Evolutionary conservation across 2,329 filamentous ascomycete genomes (phyloP).

Genomic region (Penicillium sp.): DNA sequence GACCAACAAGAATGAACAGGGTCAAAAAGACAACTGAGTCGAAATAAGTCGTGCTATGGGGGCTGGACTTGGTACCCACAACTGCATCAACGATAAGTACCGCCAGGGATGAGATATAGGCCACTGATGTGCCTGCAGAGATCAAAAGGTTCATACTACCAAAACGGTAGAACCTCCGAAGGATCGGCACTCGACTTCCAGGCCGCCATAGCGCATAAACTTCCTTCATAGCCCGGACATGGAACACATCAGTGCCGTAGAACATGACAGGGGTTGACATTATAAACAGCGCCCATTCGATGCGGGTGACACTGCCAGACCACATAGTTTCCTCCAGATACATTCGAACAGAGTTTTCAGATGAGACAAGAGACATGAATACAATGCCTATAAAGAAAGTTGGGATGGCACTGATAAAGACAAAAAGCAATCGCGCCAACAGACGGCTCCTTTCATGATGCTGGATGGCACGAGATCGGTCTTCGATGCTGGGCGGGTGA

Average conservation of each 20-base stretch:
- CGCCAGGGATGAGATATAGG: conserved; percentile 78
- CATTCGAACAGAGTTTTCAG: conserved; percentile 56
- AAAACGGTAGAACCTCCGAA: conserved; percentile 82
- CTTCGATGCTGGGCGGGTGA: conserved; percentile 79
- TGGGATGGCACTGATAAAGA: conserved; percentile 70
- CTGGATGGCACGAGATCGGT: conserved; percentile 72
- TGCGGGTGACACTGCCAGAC: conserved; percentile 68
- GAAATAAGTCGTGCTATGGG: conserved; percentile 69
- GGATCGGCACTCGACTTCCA: conserved; percentile 68
- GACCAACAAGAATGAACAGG: conserved; percentile 72
- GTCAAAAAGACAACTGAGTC: conserved; percentile 92
- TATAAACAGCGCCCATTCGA: conserved; percentile 76
- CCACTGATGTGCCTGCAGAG: conserved; percentile 81
- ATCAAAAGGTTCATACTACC: conserved; percentile 97
- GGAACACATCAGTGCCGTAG: conserved; percentile 82
- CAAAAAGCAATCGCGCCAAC: conserved; percentile 68
- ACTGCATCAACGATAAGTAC: conserved; percentile 66
- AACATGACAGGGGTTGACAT: conserved; percentile 85
- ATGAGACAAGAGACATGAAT: conserved; percentile 78
- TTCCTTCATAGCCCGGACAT: conserved; percentile 75
- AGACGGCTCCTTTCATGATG: conserved; percentile 67
- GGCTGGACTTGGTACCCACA: conserved; percentile 41
- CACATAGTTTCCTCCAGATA: conserved; percentile 71
- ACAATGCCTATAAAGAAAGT: conserved; percentile 85
- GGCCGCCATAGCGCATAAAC: conserved; percentile 73